Evolutionary conservation across 2,329 filamentous ascomycete species (phyloP), one percentile per base, ranked within the genome.

Genomic region (Sphaerostilbella broomeana): DNA sequence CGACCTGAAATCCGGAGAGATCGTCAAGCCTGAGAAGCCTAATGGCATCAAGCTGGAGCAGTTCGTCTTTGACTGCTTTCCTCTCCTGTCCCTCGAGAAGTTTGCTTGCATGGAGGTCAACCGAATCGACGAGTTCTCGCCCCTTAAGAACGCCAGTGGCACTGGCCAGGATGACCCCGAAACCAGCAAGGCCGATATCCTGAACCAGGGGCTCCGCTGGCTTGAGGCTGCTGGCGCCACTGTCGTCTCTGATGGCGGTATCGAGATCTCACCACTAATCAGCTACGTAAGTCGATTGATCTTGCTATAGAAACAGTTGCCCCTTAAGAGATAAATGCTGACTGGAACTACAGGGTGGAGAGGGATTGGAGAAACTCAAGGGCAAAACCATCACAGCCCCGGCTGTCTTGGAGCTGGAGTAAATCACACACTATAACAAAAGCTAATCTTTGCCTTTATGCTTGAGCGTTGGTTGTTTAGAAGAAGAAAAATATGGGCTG

Each of bases 41-140:
- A 98, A 98, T 59, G 92, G 92, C 51, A 89, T 98, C 75, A 98
- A 98, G 74, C 78, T 98, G 26, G 92, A 98, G 74, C 92, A 97
- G 66, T 98, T 97, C 55, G 89, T 98, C 45, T 98, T 98, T 59
- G 92, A 98, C 60, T 92, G 94, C 58, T 98, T 98, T 74, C 89
- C 90, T 45, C 76, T 90, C 71, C 72, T 94, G 37, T 69, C 81
- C 13, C 78, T 98, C 48, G 75, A 81, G 50, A 88, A 94, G 67
- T 98, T 98, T 58, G 92, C 89, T 17, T 94, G 82, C 64, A 83
- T 97, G 68, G 92, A 98, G 67, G 92, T 98, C 37, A 86, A 81
- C 63, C 86, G 92, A 46, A 89, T 95, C 69, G 92, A 98, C 52
- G 92, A 98, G 67, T 98, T 98, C 70, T 95, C 88, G 19, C 92